Evolutionary conservation across 495 filamentous ascomycete species (phyloP).

Genomic region (Aspergillus affinis): DNA sequence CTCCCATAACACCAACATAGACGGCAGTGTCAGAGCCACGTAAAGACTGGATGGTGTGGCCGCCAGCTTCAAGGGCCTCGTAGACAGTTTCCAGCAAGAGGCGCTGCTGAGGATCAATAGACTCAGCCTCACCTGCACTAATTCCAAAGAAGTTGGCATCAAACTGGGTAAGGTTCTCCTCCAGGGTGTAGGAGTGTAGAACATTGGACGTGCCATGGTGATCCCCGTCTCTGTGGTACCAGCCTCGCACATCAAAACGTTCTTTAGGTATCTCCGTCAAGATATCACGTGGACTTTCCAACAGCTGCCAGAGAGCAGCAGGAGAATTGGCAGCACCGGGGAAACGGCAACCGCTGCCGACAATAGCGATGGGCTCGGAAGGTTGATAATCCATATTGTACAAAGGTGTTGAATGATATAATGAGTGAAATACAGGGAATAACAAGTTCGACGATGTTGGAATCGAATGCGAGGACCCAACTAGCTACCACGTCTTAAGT

Average conservation of each 20-base stretch:
- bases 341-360: slow-evolving; percentile 29
- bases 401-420: too few species aligned
- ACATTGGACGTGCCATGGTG: slow-evolving; percentile 32
- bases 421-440: too few species aligned
- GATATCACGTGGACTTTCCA: slow-evolving; percentile 23
- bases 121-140: slow-evolving; percentile 40
- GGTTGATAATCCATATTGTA: too few species aligned
- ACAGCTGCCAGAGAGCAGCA: slow-evolving; percentile 29
- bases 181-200: slow-evolving; percentile 41
- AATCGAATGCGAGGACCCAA: too few species aligned
- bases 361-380: slow-evolving; percentile 27
- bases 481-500: too few species aligned
- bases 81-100: slow-evolving; percentile 44
- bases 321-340: slow-evolving; percentile 24
- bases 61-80: slow-evolving; percentile 49
- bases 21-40: slow-evolving; percentile 47
- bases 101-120: slow-evolving; percentile 52
- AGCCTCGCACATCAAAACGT: slow-evolving; percentile 46
- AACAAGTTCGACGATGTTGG: too few species aligned
- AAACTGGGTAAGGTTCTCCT: slow-evolving; percentile 53
- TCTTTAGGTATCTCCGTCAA: slow-evolving; percentile 19
- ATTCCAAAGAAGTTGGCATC: slow-evolving; percentile 57
- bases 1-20: slow-evolving; percentile 42
- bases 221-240: slow-evolving; percentile 41
- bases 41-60: slow-evolving; percentile 41